phyloP scores from a whole-genome alignment of 2,329 filamentous ascomycete species.

The Cercospora janseana region DNA sequence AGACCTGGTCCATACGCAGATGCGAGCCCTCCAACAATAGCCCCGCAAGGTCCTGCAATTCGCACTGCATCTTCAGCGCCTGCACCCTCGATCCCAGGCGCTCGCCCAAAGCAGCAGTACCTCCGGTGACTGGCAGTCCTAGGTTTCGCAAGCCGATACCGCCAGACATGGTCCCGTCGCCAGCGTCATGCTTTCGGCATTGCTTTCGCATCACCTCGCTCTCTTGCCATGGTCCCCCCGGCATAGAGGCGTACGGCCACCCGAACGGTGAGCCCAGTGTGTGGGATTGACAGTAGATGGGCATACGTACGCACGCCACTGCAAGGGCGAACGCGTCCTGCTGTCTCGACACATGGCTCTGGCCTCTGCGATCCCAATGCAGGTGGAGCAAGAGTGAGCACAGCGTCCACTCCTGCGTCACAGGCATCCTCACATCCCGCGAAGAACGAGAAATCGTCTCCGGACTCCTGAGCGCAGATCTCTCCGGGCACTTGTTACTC shows the following conservation, averaged over 20 bases:
- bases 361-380: too few species aligned
- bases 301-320: too few species aligned
- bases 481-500: too few species aligned
- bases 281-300: too few species aligned
- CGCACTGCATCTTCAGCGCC: slow-evolving; percentile 13
- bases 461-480: too few species aligned
- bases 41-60: slow-evolving; percentile 13
- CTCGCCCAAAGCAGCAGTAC: slow-evolving; percentile 22
- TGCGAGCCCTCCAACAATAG: slow-evolving; percentile 6
- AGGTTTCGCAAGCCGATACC: slow-evolving; percentile 14
- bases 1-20: neutral
- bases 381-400: too few species aligned
- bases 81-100: slow-evolving; percentile 8
- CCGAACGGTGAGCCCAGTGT: too few species aligned
- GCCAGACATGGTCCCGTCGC: slow-evolving; percentile 12
- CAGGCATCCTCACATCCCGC: too few species aligned
- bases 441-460: too few species aligned
- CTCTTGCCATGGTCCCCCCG: slow-evolving; percentile 8
- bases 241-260: neutral
- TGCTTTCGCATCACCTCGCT: slow-evolving; percentile 14
- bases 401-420: too few species aligned
- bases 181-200: slow-evolving; percentile 16
- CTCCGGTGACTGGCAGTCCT: slow-evolving; percentile 15
- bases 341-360: too few species aligned
- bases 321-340: too few species aligned